These are phyloP conservation scores for Carpinus fangiana DNA, from an alignment of 306 rosid genomes.

Conservation along the genomic window DNA sequence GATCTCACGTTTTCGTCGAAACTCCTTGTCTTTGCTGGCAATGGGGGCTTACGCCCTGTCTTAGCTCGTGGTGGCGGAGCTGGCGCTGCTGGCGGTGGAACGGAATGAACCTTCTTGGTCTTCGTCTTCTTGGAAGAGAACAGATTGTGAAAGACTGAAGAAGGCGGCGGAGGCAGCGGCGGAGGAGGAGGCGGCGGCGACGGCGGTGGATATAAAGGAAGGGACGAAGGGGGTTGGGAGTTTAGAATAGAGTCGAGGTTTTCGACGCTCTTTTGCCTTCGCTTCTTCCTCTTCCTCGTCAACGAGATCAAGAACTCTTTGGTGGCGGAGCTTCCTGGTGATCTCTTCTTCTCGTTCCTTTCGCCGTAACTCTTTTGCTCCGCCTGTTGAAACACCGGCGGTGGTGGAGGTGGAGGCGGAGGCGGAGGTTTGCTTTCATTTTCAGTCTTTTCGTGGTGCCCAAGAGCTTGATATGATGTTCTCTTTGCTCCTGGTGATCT, in stretches of 20 bases:
- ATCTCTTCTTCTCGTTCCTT: slow-evolving; percentile 44
- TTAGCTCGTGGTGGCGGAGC: slow-evolving; percentile 14
- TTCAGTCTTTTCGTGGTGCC: slow-evolving; percentile 11
- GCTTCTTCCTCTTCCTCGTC: slow-evolving; percentile 62
- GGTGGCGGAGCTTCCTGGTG: slow-evolving; percentile 34
- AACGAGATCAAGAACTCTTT: slow-evolving; percentile 55
- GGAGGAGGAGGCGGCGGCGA: slow-evolving; percentile 37
- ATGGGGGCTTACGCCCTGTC: slow-evolving; percentile 8
- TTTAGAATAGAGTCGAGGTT: slow-evolving; percentile 42
- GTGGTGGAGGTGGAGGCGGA: neutral
- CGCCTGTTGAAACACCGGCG: slow-evolving; percentile 10
- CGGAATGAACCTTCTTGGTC: slow-evolving; percentile 36
- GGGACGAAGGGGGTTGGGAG: slow-evolving; percentile 26
- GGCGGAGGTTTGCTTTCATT: neutral
- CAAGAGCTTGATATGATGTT: slow-evolving; percentile 29
- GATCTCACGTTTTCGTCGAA: slow-evolving; percentile 30
- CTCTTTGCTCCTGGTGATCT: slow-evolving; percentile 35
- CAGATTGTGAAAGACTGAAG: slow-evolving; percentile 50
- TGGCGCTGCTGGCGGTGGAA: slow-evolving; percentile 19
- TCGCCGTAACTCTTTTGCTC: slow-evolving; percentile 32
- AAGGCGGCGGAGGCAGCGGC: slow-evolving; percentile 46
- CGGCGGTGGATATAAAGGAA: slow-evolving; percentile 24
- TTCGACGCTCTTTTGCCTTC: slow-evolving; percentile 60
- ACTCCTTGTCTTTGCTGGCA: slow-evolving; percentile 31
- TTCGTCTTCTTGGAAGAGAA: slow-evolving; percentile 56